phyloP scores from a whole-genome alignment of 257 asterid species.

The Nicotiana obtusifolia region DNA sequence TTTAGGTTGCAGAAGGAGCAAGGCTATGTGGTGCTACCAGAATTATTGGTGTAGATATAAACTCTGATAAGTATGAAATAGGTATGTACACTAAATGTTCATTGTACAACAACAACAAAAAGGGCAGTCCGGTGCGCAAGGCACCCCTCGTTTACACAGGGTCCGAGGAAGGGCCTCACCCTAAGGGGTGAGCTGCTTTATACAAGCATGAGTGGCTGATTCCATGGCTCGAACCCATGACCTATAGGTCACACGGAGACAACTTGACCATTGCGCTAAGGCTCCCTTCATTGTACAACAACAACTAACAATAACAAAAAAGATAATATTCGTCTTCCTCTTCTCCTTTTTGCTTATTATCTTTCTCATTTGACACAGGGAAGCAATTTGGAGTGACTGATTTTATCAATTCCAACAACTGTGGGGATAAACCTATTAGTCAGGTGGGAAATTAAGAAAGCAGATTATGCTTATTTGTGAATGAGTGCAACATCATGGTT shows the following conservation, averaged over 20 bases:
- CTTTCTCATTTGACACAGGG: slow-evolving; percentile 29
- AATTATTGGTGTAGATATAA: slow-evolving; percentile 70
- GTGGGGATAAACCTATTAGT: slow-evolving; percentile 58
- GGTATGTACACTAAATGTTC: slow-evolving; percentile 24
- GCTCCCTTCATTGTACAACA: too few species aligned
- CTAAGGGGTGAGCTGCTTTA: too few species aligned
- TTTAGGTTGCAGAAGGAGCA: slow-evolving; percentile 89
- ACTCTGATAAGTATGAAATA: slow-evolving; percentile 53
- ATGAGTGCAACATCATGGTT: too few species aligned
- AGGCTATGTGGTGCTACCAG: slow-evolving; percentile 63
- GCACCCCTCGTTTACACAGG: too few species aligned
- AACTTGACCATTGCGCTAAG: too few species aligned
- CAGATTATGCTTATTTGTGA: too few species aligned
- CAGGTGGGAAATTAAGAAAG: slow-evolving; percentile 34
- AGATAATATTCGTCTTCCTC: background rate
- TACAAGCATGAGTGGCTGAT: too few species aligned
- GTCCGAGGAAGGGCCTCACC: too few species aligned
- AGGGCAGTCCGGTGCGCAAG: too few species aligned
- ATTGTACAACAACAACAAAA: background rate
- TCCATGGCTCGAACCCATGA: too few species aligned
- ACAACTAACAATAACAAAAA: too few species aligned
- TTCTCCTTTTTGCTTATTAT: background rate
- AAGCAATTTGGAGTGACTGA: slow-evolving; percentile 78
- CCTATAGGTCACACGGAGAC: too few species aligned
- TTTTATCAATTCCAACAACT: slow-evolving; percentile 47